These are phyloP conservation scores for Candida sakaeoensis DNA, from an alignment of 805 yeast genomes.

Conservation along the genomic window DNA sequence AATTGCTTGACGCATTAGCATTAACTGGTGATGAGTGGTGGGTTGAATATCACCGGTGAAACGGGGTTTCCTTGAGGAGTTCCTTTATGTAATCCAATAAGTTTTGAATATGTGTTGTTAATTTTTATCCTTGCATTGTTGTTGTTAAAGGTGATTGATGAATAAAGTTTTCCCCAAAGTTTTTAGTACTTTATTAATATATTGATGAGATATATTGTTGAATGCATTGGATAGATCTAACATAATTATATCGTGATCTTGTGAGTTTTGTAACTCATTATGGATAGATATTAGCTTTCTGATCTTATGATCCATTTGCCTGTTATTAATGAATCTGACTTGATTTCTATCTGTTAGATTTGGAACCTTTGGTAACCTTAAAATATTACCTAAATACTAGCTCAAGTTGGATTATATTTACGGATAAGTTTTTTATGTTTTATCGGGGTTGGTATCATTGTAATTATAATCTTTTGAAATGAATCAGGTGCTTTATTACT, in stretches of 20 bases:
- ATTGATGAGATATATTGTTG: conserved; percentile 66
- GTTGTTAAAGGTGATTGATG: background rate
- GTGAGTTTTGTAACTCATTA: background rate
- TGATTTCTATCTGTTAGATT: background rate
- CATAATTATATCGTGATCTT: background rate
- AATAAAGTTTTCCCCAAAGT: conserved; percentile 24
- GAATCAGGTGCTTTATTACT: background rate
- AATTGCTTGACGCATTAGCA: too few species aligned
- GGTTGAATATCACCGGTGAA: too few species aligned
- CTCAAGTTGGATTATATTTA: background rate
- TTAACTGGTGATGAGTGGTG: too few species aligned
- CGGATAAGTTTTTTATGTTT: background rate
- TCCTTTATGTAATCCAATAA: too few species aligned
- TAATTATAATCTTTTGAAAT: background rate
- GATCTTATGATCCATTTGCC: background rate
- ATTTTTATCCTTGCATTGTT: too few species aligned
- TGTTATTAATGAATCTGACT: too few species aligned
- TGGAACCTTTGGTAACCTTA: background rate
- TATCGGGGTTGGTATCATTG: background rate
- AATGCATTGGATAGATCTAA: background rate
- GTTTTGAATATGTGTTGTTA: too few species aligned
- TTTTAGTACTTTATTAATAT: conserved; percentile 80
- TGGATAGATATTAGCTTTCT: too few species aligned
- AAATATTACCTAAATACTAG: background rate
- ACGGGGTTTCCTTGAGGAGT: too few species aligned